Evolutionary conservation across 352 stramenopile genomes (phyloP), one percentile per base, ranked within the genome.

Genomic region (Pseudoperonospora humuli): DNA sequence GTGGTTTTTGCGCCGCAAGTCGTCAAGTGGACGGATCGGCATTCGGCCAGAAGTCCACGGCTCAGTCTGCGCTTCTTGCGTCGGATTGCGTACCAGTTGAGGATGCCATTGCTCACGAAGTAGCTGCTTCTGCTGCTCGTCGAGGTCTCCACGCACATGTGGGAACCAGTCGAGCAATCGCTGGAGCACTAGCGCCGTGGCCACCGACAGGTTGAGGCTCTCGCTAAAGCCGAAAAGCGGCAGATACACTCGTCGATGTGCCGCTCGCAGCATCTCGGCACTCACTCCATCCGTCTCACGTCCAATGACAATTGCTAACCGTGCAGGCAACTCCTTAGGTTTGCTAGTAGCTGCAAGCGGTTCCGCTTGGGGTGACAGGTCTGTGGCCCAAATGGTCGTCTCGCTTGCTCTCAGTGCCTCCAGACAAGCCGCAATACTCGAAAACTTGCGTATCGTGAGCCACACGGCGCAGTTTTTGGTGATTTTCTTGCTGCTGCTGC

Each of bases 141-240:
- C 52, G 3, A 88, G 47, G 26, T 85, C 75, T 7, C 75, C 75
- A 7, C 75, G 75, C 18, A 83, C 58, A 8, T 66, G 44, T 15
- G 75, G 75, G 51, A 85, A 88, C 75, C 73, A 86, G 31, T 86
- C 72, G 18, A 89, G 52, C 14, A 97, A 46, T 38, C 86, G 70
- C 69, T 96, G 83, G 2, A 97, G 64, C 48, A 97, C 84, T 41
- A 97, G 64, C 34, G 88, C 92, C 21, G 89, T 95, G 5, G 92
- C 89, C 5, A 97, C 92, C 43, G 70, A 92, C 32, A 97, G 52
- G 61, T 97, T 97, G 18, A 97, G 66, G 27, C 81, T 96, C 67
- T 97, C 92, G 7, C 86, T 92, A 75, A 97, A 97, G 26, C 92
- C 92, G 39, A 89, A 76, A 32, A 97, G 75, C 17, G 92, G 92